A percentile compares a stretch with the other conserved stretches of the same genome.
These are phyloP conservation scores for Aspergillus arachidicola DNA, from an alignment of 2,329 filamentous ascomycete genomes.

Conservation along the genomic window DNA sequence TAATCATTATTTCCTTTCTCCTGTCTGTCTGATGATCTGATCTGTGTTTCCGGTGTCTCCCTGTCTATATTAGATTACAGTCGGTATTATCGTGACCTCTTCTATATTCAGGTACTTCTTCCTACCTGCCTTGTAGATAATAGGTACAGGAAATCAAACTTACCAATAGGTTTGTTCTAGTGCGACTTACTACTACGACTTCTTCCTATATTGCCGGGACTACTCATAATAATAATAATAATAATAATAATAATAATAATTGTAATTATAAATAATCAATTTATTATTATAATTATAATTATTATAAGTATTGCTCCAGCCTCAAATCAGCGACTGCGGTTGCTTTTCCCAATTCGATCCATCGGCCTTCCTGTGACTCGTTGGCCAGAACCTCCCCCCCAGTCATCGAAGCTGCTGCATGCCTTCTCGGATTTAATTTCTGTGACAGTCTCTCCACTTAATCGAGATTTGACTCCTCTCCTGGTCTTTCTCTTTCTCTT, in stretches of 20 bases:
- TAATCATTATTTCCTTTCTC: background rate
- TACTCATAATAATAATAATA: background rate
- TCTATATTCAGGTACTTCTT: background rate
- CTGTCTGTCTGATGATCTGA: background rate
- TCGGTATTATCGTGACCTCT: background rate
- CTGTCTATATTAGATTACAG: background rate
- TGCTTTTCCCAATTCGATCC: conserved; percentile 20
- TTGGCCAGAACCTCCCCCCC: conserved; percentile 14
- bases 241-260: background rate
- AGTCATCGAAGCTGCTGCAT: conserved; percentile 19
- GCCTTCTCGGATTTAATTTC: conserved; percentile 22
- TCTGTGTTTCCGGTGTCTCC: background rate
- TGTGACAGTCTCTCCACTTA: conserved; percentile 22
- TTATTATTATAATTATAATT: conserved; percentile 1
- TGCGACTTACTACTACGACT: background rate
- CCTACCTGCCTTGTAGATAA: background rate
- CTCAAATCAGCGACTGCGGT: conserved; percentile 14
- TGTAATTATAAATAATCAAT: background rate
- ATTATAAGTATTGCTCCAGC: conserved; percentile 16
- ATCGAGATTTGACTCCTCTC: conserved; percentile 13
- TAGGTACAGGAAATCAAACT: background rate
- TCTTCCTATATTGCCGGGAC: background rate
- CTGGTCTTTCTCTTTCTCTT: conserved; percentile 16
- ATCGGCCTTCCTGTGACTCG: conserved; percentile 19
- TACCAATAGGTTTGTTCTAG: background rate